Conservation (phyloP, 2,329 filamentous ascomycete species). For the Ascochyta rabiei region DNA sequence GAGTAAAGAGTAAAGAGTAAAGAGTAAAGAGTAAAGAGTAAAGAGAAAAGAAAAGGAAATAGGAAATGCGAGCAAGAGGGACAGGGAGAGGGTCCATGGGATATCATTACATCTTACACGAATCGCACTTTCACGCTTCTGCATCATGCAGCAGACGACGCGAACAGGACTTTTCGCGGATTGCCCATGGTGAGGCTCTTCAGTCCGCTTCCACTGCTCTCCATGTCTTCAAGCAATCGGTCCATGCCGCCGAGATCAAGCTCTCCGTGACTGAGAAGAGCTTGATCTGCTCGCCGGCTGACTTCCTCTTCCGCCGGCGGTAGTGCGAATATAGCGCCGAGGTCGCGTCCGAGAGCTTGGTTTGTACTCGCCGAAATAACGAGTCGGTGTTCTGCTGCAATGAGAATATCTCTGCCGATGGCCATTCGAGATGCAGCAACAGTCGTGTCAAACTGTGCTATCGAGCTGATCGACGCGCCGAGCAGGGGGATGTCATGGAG, state of each 20-base stretch:
- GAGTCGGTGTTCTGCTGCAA: conserved; percentile 53
- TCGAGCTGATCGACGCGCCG: conserved; percentile 52
- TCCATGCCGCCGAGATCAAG: conserved; percentile 57
- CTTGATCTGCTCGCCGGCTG: conserved; percentile 47
- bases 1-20: no score
- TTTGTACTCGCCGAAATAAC: conserved; percentile 49
- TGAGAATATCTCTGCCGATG: conserved; percentile 51
- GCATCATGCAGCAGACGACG: conserved; percentile 37
- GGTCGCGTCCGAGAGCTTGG: conserved; percentile 37
- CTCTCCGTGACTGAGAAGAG: conserved; percentile 52
- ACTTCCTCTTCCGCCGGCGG: conserved; percentile 40
- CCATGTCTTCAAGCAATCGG: conserved; percentile 50
- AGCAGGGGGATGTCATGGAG: conserved; percentile 50
- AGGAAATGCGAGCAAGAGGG: not conserved
- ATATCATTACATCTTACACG: conserved; percentile 1
- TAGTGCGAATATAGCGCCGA: conserved; percentile 37
- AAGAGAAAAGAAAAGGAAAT: not conserved
- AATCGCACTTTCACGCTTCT: not conserved
- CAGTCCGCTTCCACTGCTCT: conserved; percentile 24
- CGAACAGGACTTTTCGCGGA: conserved; percentile 45
- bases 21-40: no score
- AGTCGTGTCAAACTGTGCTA: conserved; percentile 52
- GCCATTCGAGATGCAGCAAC: conserved; percentile 51
- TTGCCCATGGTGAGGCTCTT: conserved; percentile 38
- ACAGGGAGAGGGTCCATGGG: not conserved